Conservation (phyloP, 345 rosid genomes). For the Cardiospermum halicacabum region DNA sequence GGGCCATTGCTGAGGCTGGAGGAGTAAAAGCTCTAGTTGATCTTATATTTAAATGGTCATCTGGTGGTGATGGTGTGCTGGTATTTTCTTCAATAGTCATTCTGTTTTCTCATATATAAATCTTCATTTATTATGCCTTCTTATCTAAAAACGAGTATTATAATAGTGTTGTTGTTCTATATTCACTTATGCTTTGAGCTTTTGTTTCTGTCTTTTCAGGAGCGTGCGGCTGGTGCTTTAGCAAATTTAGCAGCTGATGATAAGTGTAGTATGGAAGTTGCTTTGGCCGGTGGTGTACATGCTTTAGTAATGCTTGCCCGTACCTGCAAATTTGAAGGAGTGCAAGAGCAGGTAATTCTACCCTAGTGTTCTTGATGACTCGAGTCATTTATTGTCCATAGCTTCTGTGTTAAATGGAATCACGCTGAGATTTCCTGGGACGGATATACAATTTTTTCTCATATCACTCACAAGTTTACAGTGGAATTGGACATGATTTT, state of each 20-base stretch:
- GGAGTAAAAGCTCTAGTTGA: slow-evolving; percentile 74
- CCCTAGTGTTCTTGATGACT: neutral
- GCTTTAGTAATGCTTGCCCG: slow-evolving; percentile 81
- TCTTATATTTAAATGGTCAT: slow-evolving; percentile 75
- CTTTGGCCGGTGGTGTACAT: slow-evolving; percentile 69
- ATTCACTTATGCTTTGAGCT: slow-evolving; percentile 5
- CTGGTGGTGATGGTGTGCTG: slow-evolving; percentile 76
- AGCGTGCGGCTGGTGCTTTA: slow-evolving; percentile 84
- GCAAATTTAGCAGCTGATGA: slow-evolving; percentile 91
- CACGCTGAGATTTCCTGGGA: too few relatives aligned
- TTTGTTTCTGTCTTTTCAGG: slow-evolving; percentile 37
- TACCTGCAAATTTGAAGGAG: slow-evolving; percentile 76
- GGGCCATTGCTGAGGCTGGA: slow-evolving; percentile 75
- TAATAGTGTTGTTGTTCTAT: slow-evolving; percentile 3
- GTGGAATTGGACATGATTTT: too few relatives aligned
- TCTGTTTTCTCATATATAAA: neutral
- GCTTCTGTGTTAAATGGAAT: neutral
- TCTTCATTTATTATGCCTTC: neutral
- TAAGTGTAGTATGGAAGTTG: slow-evolving; percentile 77
- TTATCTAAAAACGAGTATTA: neutral
- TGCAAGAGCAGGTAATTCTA: slow-evolving; percentile 70
- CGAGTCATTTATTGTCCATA: neutral
- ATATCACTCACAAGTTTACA: too few relatives aligned
- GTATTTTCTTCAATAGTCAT: slow-evolving; percentile 24
- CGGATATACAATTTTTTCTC: too few relatives aligned